Conservation (phyloP, 371 early-diverging fungal genomes). For the Rhizopus delemar region DNA sequence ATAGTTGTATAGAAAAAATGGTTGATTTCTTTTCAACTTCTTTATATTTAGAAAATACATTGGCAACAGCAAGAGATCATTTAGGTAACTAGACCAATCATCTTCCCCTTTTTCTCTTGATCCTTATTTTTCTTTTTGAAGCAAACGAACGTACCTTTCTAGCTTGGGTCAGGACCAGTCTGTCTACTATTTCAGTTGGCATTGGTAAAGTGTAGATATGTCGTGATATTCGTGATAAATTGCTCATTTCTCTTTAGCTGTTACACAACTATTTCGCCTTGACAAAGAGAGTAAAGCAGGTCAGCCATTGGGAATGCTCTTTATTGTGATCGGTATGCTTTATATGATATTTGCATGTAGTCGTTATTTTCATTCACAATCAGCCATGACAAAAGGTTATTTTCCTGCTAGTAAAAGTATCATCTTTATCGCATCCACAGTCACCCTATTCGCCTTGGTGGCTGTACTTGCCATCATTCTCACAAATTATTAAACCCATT, state of each 20-base stretch:
- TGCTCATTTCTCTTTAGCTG: conserved; percentile 35
- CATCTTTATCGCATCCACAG: conserved; percentile 46
- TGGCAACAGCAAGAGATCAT: conserved; percentile 77
- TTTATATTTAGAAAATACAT: conserved; percentile 66
- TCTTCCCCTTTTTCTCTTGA: not conserved
- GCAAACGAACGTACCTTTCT: conserved; percentile 83
- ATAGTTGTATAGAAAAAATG: not conserved
- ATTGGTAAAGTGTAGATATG: conserved; percentile 47
- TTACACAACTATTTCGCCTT: conserved; percentile 73
- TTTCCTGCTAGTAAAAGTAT: conserved; percentile 74
- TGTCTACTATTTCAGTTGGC: conserved; percentile 75
- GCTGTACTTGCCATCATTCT: conserved; percentile 10
- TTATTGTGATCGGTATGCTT: conserved; percentile 62
- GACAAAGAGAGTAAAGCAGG: conserved; percentile 33
- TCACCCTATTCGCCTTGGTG: conserved; percentile 41
- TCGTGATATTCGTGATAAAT: not conserved
- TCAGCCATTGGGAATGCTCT: conserved; percentile 51
- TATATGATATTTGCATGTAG: conserved; percentile 66
- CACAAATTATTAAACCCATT: not conserved
- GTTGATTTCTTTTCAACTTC: conserved; percentile 12
- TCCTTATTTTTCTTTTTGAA: conserved; percentile 17
- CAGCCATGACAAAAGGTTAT: conserved; percentile 63
- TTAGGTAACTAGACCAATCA: conserved; percentile 39
- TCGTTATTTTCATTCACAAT: conserved; percentile 74
- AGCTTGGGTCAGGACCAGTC: conserved; percentile 77